Percentiles rank a stretch among this genome's conserved stretches.
Conservation (phyloP, 1,284 basidiomycete genomes). For the Cutaneotrichosporon spelunceum region DNA sequence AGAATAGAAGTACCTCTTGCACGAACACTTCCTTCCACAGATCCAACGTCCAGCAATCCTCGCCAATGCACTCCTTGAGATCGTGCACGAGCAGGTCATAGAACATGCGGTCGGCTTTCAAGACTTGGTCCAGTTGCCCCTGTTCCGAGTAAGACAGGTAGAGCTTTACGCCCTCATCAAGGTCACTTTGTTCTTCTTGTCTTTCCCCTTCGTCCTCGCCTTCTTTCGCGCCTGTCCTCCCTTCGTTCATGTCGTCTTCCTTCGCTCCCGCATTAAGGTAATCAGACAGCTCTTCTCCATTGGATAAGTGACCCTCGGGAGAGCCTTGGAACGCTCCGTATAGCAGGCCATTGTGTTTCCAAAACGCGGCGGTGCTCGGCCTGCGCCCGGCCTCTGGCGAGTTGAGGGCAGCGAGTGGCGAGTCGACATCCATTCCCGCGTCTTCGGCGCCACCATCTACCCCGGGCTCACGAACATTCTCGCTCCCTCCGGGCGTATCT, state of each 20-base stretch:
- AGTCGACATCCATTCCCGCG: background rate
- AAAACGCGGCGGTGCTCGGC: background rate
- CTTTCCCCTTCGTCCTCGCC: background rate
- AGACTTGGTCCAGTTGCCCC: background rate
- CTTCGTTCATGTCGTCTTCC: background rate
- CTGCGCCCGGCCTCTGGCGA: background rate
- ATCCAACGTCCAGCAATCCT: background rate
- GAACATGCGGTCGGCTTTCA: background rate
- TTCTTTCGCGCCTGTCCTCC: no score
- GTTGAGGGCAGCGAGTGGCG: background rate
- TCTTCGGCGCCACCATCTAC: background rate
- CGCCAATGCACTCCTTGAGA: background rate
- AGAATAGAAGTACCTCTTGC: background rate
- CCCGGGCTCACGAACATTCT: background rate
- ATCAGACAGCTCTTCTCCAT: no score
- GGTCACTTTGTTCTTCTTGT: background rate
- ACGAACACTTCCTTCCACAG: background rate
- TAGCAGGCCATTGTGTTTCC: background rate
- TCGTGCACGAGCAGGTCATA: background rate
- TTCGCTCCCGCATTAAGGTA: no score
- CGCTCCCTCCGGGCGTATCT: no score
- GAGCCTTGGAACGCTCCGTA: background rate
- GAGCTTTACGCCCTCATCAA: background rate
- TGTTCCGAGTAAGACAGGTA: background rate
- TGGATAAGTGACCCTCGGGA: background rate